Evolutionary conservation across 257 asterid species (phyloP).

Genomic region (Lycium ferocissimum): DNA sequence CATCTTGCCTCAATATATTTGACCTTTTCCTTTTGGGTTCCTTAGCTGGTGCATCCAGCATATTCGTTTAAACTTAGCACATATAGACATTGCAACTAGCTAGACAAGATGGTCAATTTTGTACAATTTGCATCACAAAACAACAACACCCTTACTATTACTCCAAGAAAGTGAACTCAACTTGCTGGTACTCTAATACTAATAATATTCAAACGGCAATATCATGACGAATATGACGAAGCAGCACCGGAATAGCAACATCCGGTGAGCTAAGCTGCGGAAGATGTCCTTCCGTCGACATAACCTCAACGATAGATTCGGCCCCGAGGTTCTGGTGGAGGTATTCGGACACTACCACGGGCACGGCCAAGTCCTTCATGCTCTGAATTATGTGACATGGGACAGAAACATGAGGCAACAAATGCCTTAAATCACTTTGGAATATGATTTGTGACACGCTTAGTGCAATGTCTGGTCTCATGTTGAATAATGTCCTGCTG

Average conservation of each 20-base stretch:
- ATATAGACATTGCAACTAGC: background rate
- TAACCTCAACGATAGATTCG: background rate
- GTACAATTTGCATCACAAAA: background rate
- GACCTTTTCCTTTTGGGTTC: background rate
- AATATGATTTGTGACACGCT: conserved; percentile 26
- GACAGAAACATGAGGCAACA: conserved; percentile 17
- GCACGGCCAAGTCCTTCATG: conserved; percentile 31
- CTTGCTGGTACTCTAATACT: background rate
- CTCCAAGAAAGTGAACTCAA: background rate
- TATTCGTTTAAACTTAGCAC: background rate
- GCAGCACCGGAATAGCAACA: conserved; percentile 19
- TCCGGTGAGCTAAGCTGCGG: conserved; percentile 30
- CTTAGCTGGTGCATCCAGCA: background rate
- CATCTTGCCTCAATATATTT: background rate
- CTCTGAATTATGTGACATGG: conserved; percentile 29
- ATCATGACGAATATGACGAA: conserved; percentile 25
- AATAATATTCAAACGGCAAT: conserved; percentile 2
- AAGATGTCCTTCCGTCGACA: conserved; percentile 26
- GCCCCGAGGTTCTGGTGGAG: conserved; percentile 24
- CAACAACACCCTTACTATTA: background rate
- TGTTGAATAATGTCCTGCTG: conserved; percentile 25
- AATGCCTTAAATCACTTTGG: conserved; percentile 25
- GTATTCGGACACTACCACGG: conserved; percentile 26
- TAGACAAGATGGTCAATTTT: conserved; percentile 6
- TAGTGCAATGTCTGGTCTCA: conserved; percentile 27